A percentile compares a stretch with the other conserved stretches of the same genome.
Evolutionary conservation across 805 yeast genomes (phyloP).

Genomic region (Candida loeiensis): DNA sequence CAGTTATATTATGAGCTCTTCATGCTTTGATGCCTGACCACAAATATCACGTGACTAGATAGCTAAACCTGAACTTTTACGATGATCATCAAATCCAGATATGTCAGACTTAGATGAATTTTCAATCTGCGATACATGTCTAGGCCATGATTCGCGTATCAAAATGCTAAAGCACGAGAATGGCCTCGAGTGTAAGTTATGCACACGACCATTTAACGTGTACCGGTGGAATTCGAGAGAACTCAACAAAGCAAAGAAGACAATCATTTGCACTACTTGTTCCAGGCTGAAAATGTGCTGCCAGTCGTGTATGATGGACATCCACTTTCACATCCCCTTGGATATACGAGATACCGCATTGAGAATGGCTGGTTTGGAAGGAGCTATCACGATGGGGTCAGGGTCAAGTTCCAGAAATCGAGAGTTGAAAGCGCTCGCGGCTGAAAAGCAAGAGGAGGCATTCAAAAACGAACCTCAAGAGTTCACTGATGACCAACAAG

Average conservation of each 20-base stretch:
- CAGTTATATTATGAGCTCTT: no score
- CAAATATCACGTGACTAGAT: not conserved
- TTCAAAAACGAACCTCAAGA: conserved; percentile 28
- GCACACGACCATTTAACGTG: conserved; percentile 80
- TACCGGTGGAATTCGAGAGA: conserved; percentile 62
- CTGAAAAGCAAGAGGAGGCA: conserved; percentile 50
- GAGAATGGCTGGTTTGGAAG: conserved; percentile 57
- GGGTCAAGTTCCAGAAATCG: conserved; percentile 19
- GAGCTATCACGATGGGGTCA: conserved; percentile 14
- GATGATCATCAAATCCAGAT: conserved; percentile 5
- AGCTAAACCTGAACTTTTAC: no score
- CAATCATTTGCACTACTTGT: conserved; percentile 76
- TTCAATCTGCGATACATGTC: conserved; percentile 70
- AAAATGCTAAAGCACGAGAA: conserved; percentile 65
- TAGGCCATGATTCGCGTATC: conserved; percentile 64
- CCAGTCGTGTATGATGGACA: conserved; percentile 81
- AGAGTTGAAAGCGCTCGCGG: conserved; percentile 39
- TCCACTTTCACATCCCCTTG: conserved; percentile 76
- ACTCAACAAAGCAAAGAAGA: conserved; percentile 47
- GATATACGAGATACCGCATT: conserved; percentile 77
- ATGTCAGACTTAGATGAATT: conserved; percentile 19
- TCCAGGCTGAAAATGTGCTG: conserved; percentile 79
- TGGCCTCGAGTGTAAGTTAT: conserved; percentile 82
- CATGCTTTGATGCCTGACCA: not conserved
- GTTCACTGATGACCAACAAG: conserved; percentile 14